A percentile compares a stretch with the other conserved stretches of the same genome.
These are phyloP conservation scores for Tulasnella sp. DNA, from an alignment of 768 basidiomycete genomes.

Conservation along the genomic window DNA sequence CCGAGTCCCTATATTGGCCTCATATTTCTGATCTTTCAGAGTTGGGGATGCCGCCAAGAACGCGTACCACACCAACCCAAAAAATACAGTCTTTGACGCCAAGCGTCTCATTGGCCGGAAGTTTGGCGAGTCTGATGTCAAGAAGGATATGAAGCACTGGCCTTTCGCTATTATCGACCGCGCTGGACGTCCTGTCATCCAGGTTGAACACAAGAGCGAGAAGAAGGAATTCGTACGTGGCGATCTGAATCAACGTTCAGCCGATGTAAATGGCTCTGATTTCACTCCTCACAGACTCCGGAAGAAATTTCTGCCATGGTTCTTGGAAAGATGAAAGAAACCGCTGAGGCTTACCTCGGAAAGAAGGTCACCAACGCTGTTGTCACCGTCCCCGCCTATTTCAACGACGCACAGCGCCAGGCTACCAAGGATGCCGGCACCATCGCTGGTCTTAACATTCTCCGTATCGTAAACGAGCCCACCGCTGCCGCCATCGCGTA, in stretches of 20 bases:
- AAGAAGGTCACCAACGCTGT: constrained; percentile 95
- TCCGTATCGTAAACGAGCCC: constrained; percentile 97
- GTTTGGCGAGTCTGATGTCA: constrained; percentile 64
- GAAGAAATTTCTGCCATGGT: constrained; percentile 97
- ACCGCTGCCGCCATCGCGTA: constrained; percentile 97
- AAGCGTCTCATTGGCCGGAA: constrained; percentile 90
- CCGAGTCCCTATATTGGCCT: constrained; percentile 23
- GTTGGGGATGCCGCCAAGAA: constrained; percentile 97
- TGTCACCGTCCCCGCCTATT: constrained; percentile 96
- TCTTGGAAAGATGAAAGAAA: constrained; percentile 97
- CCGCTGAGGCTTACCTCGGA: constrained; percentile 94
- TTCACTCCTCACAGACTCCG: constrained; percentile 45
- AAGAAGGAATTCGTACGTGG: constrained; percentile 66
- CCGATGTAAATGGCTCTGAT: neutral
- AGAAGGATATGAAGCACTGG: constrained; percentile 83
- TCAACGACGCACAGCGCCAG: constrained; percentile 98
- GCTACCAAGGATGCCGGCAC: constrained; percentile 97
- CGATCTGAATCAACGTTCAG: neutral
- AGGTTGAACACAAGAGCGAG: constrained; percentile 68
- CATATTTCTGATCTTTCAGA: constrained; percentile 21
- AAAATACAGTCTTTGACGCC: constrained; percentile 93
- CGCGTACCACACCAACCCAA: constrained; percentile 79
- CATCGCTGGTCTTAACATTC: constrained; percentile 86
- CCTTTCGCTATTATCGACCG: constrained; percentile 74
- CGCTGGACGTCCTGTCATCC: constrained; percentile 65